Evolutionary conservation across 148 eudicot genomes (phyloP).

Genomic region (Fagopyrum tataricum): DNA sequence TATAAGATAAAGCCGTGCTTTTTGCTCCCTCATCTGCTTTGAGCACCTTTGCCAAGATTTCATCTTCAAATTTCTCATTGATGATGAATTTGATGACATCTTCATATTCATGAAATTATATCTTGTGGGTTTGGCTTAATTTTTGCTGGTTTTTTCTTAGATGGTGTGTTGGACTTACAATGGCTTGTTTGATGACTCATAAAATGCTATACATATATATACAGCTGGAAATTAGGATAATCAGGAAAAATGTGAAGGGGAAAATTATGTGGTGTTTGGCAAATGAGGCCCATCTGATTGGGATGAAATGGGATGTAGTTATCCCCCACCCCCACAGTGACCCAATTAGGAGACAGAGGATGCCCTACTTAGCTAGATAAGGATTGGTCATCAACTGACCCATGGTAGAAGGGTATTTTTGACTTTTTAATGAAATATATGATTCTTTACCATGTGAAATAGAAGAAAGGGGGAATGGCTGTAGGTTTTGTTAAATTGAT

Average conservation of each 20-base stretch:
- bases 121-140: not conserved
- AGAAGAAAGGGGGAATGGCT: not conserved
- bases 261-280: not conserved
- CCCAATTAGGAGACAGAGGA: not conserved
- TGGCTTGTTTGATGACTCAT: not conserved
- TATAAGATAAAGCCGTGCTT: not conserved
- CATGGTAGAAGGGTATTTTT: not conserved
- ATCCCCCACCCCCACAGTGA: not conserved
- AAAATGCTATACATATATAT: not conserved
- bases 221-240: not conserved
- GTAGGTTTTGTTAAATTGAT: not conserved
- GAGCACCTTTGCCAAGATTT: constrained; percentile 1
- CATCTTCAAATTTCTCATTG: not conserved
- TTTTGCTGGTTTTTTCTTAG: not conserved
- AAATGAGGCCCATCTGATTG: not conserved
- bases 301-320: not conserved
- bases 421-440: not conserved
- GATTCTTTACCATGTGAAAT: not conserved
- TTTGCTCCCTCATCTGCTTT: not conserved
- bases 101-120: not conserved
- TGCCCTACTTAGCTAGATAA: constrained; percentile 3
- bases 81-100: not conserved
- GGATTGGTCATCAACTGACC: not conserved
- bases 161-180: not conserved
- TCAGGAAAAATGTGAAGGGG: not conserved